These are phyloP conservation scores for Clitopilus passeckerianus DNA, from an alignment of 768 basidiomycete genomes.

Conservation along the genomic window DNA sequence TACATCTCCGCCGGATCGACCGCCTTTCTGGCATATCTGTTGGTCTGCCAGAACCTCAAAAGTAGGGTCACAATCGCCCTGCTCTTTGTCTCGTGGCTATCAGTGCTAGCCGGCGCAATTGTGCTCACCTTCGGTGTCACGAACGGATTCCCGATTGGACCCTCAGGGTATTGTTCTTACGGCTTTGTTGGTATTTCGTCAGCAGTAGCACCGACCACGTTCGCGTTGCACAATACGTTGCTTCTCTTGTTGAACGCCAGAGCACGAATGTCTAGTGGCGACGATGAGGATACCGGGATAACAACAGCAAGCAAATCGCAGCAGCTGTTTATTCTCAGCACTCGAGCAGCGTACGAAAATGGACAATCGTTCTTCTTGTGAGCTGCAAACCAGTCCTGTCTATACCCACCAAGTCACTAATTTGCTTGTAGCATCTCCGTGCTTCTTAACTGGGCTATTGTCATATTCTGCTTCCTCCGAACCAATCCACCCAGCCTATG, in stretches of 20 bases:
- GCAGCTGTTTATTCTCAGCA: background rate
- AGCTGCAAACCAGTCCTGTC: background rate
- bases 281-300: background rate
- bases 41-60: background rate
- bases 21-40: background rate
- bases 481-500: conserved; percentile 2
- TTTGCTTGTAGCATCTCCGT: background rate
- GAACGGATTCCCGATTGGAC: conserved; percentile 1
- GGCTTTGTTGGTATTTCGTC: background rate
- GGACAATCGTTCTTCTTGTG: background rate
- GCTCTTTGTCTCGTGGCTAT: background rate
- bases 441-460: conserved; percentile 4
- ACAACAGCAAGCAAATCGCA: background rate
- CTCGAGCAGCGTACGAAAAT: background rate
- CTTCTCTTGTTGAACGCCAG: background rate
- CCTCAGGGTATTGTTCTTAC: conserved; percentile 2
- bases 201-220: background rate
- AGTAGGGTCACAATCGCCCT: background rate
- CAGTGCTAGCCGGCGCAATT: background rate
- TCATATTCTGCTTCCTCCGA: conserved; percentile 1
- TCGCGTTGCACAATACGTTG: background rate
- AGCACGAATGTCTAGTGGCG: background rate
- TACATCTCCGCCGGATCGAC: background rate
- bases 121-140: background rate
- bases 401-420: background rate